Conservation (phyloP, 768 basidiomycete genomes). For the Amanita exitialis region DNA sequence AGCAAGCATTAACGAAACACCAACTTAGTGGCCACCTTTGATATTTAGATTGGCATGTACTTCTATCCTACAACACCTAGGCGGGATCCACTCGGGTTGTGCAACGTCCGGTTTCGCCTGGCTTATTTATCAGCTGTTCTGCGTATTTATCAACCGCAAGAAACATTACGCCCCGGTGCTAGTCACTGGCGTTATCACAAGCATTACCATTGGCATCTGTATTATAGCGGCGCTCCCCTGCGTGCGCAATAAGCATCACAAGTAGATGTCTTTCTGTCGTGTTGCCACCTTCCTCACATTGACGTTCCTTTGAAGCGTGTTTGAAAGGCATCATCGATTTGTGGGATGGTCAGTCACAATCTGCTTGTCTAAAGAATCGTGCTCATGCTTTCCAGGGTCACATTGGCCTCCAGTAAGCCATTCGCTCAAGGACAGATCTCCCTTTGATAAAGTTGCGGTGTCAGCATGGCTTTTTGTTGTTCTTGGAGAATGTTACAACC, state of each 20-base stretch:
- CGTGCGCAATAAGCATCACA: slow-evolving; percentile 75
- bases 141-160: slow-evolving; percentile 40
- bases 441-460: slow-evolving; percentile 5
- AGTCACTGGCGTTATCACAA: slow-evolving; percentile 51
- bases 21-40: slow-evolving; percentile 32
- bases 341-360: slow-evolving; percentile 54
- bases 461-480: slow-evolving; percentile 62
- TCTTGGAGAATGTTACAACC: slow-evolving; percentile 56
- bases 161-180: slow-evolving; percentile 46
- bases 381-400: slow-evolving; percentile 24
- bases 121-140: slow-evolving; percentile 53
- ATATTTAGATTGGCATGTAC: slow-evolving; percentile 61
- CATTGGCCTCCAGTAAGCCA: slow-evolving; percentile 40
- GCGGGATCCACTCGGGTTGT: slow-evolving; percentile 81
- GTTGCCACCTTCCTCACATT: slow-evolving; percentile 54
- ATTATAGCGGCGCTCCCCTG: slow-evolving; percentile 66
- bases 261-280: slow-evolving; percentile 54
- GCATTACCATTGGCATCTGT: slow-evolving; percentile 48
- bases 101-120: slow-evolving; percentile 66
- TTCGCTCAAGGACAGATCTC: background rate
- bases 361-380: background rate
- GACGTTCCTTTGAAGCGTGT: slow-evolving; percentile 35
- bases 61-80: slow-evolving; percentile 67
- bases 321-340: slow-evolving; percentile 77
- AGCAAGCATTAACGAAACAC: slow-evolving; percentile 4